A percentile compares a stretch with the other conserved stretches of the same genome.
phyloP scores from a whole-genome alignment of 768 basidiomycete genomes.

The Sarcodon sp. region DNA sequence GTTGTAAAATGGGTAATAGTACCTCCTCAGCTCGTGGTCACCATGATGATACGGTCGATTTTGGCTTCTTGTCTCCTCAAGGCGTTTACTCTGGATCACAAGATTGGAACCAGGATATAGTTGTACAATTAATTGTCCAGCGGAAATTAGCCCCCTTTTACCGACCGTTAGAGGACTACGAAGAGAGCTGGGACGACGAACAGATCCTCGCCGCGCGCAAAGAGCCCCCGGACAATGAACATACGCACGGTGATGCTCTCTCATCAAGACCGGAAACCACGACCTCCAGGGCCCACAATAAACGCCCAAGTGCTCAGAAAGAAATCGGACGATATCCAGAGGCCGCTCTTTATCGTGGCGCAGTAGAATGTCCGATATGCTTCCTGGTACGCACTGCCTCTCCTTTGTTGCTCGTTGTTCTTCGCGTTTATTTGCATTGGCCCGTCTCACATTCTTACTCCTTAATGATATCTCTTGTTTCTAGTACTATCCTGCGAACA shows the following conservation, averaged over 20 bases:
- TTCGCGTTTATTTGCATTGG: conserved; percentile 5
- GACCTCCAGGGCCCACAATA: conserved; percentile 29
- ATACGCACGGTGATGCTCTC: conserved; percentile 23
- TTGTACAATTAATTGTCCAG: conserved; percentile 79
- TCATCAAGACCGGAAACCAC: conserved; percentile 31
- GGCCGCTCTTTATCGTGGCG: conserved; percentile 70
- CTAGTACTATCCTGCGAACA: conserved; percentile 95
- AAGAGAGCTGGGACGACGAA: conserved; percentile 80
- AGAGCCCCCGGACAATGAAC: conserved; percentile 43
- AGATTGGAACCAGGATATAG: conserved; percentile 85
- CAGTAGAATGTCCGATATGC: conserved; percentile 95
- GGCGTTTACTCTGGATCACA: conserved; percentile 74
- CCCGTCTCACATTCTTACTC: neutral
- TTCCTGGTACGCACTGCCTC: conserved; percentile 60
- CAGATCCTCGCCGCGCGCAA: conserved; percentile 75
- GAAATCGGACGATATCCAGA: conserved; percentile 57
- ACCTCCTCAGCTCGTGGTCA: conserved; percentile 61
- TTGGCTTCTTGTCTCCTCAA: conserved; percentile 67
- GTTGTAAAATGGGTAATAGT: conserved; percentile 61
- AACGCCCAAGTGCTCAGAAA: conserved; percentile 45
- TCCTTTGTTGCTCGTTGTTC: conserved; percentile 8
- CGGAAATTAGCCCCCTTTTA: conserved; percentile 93
- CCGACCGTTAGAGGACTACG: conserved; percentile 88
- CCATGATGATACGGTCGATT: conserved; percentile 79
- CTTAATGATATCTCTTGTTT: neutral